Conservation (phyloP, 2,329 filamentous ascomycete species). For the Paraconiothyrium brasiliense region DNA sequence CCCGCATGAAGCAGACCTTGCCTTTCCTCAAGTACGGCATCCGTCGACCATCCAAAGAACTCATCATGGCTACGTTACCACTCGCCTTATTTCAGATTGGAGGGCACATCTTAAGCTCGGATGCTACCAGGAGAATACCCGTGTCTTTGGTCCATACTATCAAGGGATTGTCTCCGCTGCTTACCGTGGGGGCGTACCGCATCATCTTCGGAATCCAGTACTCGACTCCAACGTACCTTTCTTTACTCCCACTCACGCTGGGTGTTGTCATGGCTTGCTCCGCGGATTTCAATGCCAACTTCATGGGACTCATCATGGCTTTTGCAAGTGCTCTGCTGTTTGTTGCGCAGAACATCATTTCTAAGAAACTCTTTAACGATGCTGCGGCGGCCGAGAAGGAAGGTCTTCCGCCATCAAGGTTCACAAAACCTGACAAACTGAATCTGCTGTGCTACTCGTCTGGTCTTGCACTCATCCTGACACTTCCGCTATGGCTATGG, state of each 20-base stretch:
- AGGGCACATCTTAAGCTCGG: conserved; percentile 92
- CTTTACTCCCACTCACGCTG: conserved; percentile 86
- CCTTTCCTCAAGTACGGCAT: conserved; percentile 87
- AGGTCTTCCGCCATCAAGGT: conserved; percentile 62
- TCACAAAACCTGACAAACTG: conserved; percentile 91
- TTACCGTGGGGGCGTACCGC: conserved; percentile 93
- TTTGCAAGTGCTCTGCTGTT: conserved; percentile 93
- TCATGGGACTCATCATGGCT: conserved; percentile 89
- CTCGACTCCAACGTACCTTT: conserved; percentile 76
- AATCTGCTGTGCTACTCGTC: conserved; percentile 98
- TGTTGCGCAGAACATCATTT: conserved; percentile 98
- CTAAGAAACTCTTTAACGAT: conserved; percentile 97
- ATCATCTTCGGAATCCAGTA: conserved; percentile 90
- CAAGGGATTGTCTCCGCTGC: conserved; percentile 93
- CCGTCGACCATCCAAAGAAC: conserved; percentile 78
- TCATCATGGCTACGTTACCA: conserved; percentile 88
- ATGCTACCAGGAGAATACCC: conserved; percentile 91
- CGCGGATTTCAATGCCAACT: conserved; percentile 86
- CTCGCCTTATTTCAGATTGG: conserved; percentile 92
- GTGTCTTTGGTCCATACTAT: conserved; percentile 98
- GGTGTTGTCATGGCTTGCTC: conserved; percentile 98
- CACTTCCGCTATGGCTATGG: conserved; percentile 91
- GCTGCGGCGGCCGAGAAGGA: conserved; percentile 85
- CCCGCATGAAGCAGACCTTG: conserved; percentile 73
- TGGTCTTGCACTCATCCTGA: conserved; percentile 87